Base-by-base conservation (phyloP, 2,329 filamentous ascomycete genomes). In the Karstenula rhodostoma region DNA sequence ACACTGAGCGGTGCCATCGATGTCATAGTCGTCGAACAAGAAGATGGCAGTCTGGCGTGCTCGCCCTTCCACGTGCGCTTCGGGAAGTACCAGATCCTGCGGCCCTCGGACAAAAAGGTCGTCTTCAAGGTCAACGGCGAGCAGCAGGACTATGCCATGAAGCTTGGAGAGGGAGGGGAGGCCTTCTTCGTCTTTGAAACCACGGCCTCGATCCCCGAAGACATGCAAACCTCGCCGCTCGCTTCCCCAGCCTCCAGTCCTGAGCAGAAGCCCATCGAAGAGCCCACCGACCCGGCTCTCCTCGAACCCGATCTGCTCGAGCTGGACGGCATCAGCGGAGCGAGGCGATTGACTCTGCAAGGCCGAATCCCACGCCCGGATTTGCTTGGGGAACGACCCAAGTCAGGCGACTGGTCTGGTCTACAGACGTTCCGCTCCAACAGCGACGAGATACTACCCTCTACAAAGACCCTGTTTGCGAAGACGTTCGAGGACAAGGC, bases 171-270 rank as follows among this genome's bases (percentile, higher is more conserved):
- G 77, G 95, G 93, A 55, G 95, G 95, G 66, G 95, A 99, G 82
- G 95, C 95, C 27, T 99, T 99, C 81, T 99, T 99, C 79, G 93
- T 99, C 65, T 98, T 99, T 73, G 93, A 98, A 81, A 99, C 95
- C 9, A 90, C 90, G 56, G 92, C 94, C 68, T 90, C 88, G 71
- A 95, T 99, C 60, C 95, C 95, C n/a, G 90, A 92, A 77, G 92
- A 91, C 58, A 82, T 98, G 74, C 95, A 98, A 80, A 99, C 95
- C 1, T 98, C 94, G 50, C 95, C 95, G 35, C 83, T 98, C 55
- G 91, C 96, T 54, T 97, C 94, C 25, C 95, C 95, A 5, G 90
- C 88, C n/a, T 87, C 87, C 56, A 97, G 94, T 73, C 95, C 95
- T 22, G 87, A 82, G 62, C 69, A 88, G n/a, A 81, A 91, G 43